Conservation (phyloP, 1,139 yeast species). For the Scheffersomyces parashehatae region DNA sequence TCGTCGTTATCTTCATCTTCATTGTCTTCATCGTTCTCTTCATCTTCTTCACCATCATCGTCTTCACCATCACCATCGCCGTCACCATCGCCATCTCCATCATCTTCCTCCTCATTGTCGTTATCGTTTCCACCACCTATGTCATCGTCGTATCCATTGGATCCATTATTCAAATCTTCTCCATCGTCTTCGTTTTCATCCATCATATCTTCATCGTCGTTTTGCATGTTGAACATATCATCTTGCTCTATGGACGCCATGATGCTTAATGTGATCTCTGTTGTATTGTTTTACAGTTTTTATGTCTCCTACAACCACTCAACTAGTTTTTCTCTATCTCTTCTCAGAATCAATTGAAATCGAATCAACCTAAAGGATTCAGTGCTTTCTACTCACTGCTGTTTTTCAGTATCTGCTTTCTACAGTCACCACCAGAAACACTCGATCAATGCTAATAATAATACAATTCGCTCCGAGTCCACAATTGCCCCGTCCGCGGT, state of each 20-base stretch:
- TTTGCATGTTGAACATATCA: conserved; percentile 14
- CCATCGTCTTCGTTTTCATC: conserved; percentile 14
- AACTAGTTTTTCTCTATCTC: too few relatives aligned
- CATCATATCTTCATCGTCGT: conserved; percentile 11
- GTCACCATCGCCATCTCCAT: conserved; percentile 15
- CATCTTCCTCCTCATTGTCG: conserved; percentile 15
- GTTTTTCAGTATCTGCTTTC: too few relatives aligned
- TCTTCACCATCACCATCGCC: conserved; percentile 18
- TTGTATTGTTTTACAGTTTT: too few relatives aligned
- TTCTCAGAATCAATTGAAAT: too few relatives aligned
- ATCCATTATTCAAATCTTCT: conserved; percentile 10
- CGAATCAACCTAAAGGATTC: too few relatives aligned
- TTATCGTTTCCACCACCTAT: conserved; percentile 17
- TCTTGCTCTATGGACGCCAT: conserved; percentile 19
- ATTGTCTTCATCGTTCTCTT: conserved; percentile 14
- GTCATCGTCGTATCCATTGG: conserved; percentile 12
- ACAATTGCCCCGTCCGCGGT: too few relatives aligned
- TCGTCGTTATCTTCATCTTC: conserved; percentile 17
- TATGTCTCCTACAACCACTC: too few relatives aligned
- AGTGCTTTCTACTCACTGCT: too few relatives aligned
- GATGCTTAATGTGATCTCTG: not conserved
- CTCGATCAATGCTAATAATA: too few relatives aligned
- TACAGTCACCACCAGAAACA: too few relatives aligned
- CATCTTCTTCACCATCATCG: conserved; percentile 14
- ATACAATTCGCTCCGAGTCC: too few relatives aligned